These are phyloP conservation scores for Favolaschia claudopus DNA, from an alignment of 768 basidiomycete genomes.

Conservation along the genomic window DNA sequence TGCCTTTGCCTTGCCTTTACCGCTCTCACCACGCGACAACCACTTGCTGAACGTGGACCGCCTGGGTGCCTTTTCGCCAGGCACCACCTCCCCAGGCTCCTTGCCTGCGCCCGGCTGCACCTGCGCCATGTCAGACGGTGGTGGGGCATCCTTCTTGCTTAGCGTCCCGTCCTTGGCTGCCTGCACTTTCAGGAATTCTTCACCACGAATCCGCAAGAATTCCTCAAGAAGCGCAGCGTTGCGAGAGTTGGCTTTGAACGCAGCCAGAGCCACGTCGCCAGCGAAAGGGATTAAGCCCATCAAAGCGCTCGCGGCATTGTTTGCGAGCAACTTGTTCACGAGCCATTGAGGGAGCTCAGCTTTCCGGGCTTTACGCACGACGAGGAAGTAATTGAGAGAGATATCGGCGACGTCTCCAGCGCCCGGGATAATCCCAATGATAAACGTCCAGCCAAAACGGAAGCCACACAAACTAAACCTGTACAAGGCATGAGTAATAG, in stretches of 20 bases:
- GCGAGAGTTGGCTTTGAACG: constrained; percentile 88
- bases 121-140: constrained; percentile 46
- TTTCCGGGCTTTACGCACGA: constrained; percentile 76
- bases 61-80: constrained; percentile 23
- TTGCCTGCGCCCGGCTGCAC: constrained; percentile 65
- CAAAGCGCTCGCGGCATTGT: constrained; percentile 73
- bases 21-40: constrained; percentile 1
- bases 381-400: constrained; percentile 74
- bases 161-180: constrained; percentile 39
- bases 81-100: constrained; percentile 43
- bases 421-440: constrained; percentile 78
- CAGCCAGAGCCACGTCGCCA: constrained; percentile 79
- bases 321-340: constrained; percentile 73
- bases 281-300: constrained; percentile 74
- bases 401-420: constrained; percentile 73
- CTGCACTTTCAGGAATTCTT: constrained; percentile 67
- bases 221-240: constrained; percentile 90
- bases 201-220: constrained; percentile 79
- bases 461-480: constrained; percentile 81
- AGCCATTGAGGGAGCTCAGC: constrained; percentile 78
- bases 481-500: too few species aligned
- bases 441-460: constrained; percentile 87
- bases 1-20: constrained; percentile 15
- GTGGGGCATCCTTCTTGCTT: constrained; percentile 26
- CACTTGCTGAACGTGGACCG: constrained; percentile 19